phyloP scores from a whole-genome alignment of 1,284 basidiomycete species.

The Malassezia yamatoensis region DNA sequence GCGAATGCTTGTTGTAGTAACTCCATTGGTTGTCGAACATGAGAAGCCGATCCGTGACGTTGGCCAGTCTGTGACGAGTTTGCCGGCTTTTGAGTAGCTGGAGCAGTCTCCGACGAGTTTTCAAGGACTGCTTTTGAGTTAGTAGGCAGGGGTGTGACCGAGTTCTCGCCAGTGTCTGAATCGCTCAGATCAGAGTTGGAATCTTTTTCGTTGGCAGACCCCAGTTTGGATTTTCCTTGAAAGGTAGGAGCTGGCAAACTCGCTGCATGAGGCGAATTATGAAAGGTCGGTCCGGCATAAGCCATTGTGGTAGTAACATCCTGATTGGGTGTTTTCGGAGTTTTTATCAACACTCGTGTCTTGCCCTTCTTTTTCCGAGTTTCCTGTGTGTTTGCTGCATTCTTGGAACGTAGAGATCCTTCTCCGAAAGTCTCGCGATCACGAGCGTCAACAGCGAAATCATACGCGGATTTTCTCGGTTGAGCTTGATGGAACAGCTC shows the following conservation, averaged over 20 bases:
- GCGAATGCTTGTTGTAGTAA: no score
- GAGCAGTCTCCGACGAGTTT: no score
- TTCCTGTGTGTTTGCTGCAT: not conserved
- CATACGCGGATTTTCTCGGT: constrained; percentile 5
- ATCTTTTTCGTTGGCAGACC: no score
- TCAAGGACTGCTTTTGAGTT: no score
- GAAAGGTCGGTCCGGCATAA: constrained; percentile 14
- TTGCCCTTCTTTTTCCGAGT: constrained; percentile 1
- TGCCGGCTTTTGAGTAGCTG: no score
- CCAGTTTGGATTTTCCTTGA: not conserved
- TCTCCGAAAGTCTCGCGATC: constrained; percentile 15
- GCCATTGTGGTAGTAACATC: not conserved
- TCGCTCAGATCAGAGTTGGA: no score
- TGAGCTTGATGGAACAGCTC: constrained; percentile 9
- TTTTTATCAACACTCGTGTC: not conserved
- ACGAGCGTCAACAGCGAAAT: constrained; percentile 5
- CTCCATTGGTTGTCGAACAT: no score
- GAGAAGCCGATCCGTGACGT: no score
- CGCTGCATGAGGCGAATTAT: constrained; percentile 14
- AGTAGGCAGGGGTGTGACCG: no score
- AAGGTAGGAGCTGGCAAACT: constrained; percentile 15
- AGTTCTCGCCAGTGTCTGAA: no score
- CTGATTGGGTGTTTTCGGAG: constrained; percentile 7
- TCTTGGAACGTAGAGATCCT: not conserved
- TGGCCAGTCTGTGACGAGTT: no score